Evolutionary conservation across 345 rosid genomes (phyloP).

Genomic region (Anastatica hierochuntica): DNA sequence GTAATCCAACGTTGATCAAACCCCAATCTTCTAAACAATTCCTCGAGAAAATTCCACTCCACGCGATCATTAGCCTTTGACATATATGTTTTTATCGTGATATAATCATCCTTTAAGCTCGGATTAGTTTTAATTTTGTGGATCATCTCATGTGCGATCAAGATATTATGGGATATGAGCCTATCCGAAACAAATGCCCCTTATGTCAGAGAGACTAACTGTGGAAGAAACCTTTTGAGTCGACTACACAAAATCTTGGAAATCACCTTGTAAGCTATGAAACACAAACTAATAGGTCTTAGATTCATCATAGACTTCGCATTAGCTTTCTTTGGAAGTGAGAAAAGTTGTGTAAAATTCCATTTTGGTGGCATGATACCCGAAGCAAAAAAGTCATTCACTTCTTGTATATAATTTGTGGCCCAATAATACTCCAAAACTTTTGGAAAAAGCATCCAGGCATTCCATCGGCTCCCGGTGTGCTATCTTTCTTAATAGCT

Average conservation of each 20-base stretch:
- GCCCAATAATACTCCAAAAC: background rate
- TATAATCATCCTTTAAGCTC: too few species aligned
- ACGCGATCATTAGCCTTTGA: too few species aligned
- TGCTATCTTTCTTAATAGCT: background rate
- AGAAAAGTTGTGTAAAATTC: background rate
- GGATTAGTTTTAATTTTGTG: too few species aligned
- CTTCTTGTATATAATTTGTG: background rate
- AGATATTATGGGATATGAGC: too few species aligned
- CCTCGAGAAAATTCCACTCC: too few species aligned
- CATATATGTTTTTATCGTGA: too few species aligned
- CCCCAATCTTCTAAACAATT: too few species aligned
- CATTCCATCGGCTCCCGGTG: background rate
- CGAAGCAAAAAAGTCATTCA: background rate
- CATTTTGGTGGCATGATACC: background rate
- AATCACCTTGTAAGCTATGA: too few species aligned
- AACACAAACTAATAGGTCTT: background rate
- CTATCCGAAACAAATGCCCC: background rate
- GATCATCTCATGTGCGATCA: background rate
- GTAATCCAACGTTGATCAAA: too few species aligned
- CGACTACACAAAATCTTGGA: background rate
- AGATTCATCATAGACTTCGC: background rate
- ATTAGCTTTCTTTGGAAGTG: background rate
- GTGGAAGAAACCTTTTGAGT: too few species aligned
- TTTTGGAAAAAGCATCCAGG: background rate
- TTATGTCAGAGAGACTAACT: too few species aligned